Evolutionary conservation across 2,329 filamentous ascomycete species (phyloP).

Genomic region (Xylariales sp.): DNA sequence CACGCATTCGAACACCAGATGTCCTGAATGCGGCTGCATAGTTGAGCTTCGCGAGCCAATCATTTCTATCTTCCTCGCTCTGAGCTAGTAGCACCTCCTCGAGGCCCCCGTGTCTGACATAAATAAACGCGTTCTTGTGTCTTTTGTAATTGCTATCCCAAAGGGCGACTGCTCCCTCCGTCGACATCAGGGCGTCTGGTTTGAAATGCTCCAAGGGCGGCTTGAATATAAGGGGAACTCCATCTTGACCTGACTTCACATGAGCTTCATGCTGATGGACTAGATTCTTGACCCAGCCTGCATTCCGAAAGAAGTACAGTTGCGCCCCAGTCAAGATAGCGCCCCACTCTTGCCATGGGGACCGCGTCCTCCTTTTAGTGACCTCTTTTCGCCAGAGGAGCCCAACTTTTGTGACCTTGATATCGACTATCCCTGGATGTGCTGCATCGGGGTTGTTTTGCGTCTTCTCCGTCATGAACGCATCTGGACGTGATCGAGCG

Average conservation of each 20-base stretch:
- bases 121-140: slow-evolving; percentile 94
- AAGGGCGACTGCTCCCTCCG: slow-evolving; percentile 89
- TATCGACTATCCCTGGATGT: slow-evolving; percentile 93
- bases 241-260: slow-evolving; percentile 79
- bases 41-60: slow-evolving; percentile 96
- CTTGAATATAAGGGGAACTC: slow-evolving; percentile 85
- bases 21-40: slow-evolving; percentile 95
- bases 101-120: slow-evolving; percentile 85
- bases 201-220: slow-evolving; percentile 93
- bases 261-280: slow-evolving; percentile 90
- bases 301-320: slow-evolving; percentile 95
- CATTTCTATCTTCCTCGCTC: slow-evolving; percentile 90
- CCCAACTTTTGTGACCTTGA: slow-evolving; percentile 97
- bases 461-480: slow-evolving; percentile 90
- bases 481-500: slow-evolving; percentile 89
- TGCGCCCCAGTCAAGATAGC: slow-evolving; percentile 96
- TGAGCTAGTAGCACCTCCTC: slow-evolving; percentile 94
- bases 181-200: slow-evolving; percentile 92
- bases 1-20: slow-evolving; percentile 89
- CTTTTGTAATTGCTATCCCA: slow-evolving; percentile 89
- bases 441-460: slow-evolving; percentile 86
- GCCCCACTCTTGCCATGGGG: slow-evolving; percentile 99
- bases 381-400: slow-evolving; percentile 92
- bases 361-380: slow-evolving; percentile 93
- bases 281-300: slow-evolving; percentile 89